Base-by-base conservation (phyloP, 495 filamentous ascomycete genomes). In the Penicillium arizonense region DNA sequence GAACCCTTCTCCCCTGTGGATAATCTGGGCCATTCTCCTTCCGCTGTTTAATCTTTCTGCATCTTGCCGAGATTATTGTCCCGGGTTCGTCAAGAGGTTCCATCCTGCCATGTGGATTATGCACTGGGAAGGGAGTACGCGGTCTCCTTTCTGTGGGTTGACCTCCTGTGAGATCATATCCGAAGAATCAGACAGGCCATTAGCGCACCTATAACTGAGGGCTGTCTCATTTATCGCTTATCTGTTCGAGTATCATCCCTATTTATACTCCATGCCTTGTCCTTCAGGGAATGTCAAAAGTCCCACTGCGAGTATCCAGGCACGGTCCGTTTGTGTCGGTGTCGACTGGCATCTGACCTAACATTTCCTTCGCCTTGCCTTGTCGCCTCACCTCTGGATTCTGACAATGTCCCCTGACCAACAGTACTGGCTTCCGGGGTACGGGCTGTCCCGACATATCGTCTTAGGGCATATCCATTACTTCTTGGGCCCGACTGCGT, bases 381-480 rank as follows among this genome's bases (percentile, higher is more conserved):
- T 10, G 12, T 44, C 45, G 35, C 32, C 21, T 46, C 42, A 46
- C 12, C 35, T 30, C 20, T 14, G 20, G 21, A 28, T 32, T 47
- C n/a, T 33, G 12, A 62, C 36, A 26, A 74, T 74, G 70, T 62
- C 69, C 40, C 70, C 61, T 46, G 66, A 66, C 36, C 71, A 74
- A 50, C 70, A 77, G 55, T 81, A 81, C 57, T 81, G 77, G 64
- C 65, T 81, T 20, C 77, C 78, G n/a, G 77, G 78, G 35, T 80
- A 74, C 53, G 67, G 71, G 4, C 74, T 81, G 13, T 80, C 77
- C 44, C 76, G 77, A 30, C 76, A 80, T 42, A 76, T 81, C 33
- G 77, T 81, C 50, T 65, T 81, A 23, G 73, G 75, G 33, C 71
- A 80, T 26, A 78, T 80, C 33, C 77, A 79, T 45, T 79, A 74